Evolutionary conservation across 768 basidiomycete species (phyloP).

Genomic region (Boletus sp.): DNA sequence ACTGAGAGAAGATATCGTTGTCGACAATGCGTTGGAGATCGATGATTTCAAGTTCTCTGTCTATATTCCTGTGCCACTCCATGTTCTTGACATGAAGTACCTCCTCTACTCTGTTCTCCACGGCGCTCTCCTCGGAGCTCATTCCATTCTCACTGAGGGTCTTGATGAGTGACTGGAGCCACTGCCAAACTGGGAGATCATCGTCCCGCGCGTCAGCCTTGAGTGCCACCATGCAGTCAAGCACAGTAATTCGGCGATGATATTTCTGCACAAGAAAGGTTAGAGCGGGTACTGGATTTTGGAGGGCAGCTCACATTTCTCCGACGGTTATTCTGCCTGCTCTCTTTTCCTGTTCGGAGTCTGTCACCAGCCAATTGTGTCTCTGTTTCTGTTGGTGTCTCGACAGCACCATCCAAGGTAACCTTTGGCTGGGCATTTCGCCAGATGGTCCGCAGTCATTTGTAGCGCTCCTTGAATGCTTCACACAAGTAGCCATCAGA

Average conservation of each 20-base stretch:
- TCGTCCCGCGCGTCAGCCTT: not conserved
- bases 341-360: not conserved
- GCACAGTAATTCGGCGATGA: not conserved
- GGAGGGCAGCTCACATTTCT: constrained; percentile 1
- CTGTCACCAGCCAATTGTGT: not conserved
- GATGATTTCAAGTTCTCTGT: constrained; percentile 4
- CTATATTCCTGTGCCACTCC: constrained; percentile 1
- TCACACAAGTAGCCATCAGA: constrained; percentile 1
- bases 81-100: constrained; percentile 7
- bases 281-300: no score
- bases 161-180: not conserved
- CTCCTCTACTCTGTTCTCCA: constrained; percentile 1
- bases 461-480: not conserved
- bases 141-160: constrained; percentile 7
- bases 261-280: not conserved
- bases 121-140: constrained; percentile 10
- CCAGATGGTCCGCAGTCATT: constrained; percentile 2
- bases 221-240: not conserved
- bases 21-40: constrained; percentile 1
- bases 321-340: not conserved
- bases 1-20: not conserved
- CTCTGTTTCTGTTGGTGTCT: constrained; percentile 6
- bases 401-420: not conserved
- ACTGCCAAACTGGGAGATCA: not conserved
- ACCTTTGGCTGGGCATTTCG: constrained; percentile 1